Percentiles rank a stretch among this genome's conserved stretches.
phyloP scores from a whole-genome alignment of 352 stramenopile species.

The Saprolegnia parasitica region DNA sequence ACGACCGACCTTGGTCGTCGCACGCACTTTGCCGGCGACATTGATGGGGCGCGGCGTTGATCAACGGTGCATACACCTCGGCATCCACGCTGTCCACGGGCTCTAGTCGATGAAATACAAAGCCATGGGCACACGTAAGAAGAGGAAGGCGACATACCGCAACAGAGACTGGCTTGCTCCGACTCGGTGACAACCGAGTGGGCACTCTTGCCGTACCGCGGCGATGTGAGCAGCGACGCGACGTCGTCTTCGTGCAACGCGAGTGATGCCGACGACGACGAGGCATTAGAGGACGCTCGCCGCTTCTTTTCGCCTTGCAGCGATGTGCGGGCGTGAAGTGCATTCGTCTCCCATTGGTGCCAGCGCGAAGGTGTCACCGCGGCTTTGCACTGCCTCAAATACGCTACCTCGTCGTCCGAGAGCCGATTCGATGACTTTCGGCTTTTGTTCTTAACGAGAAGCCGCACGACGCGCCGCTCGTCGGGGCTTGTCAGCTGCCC shows the following conservation, averaged over 20 bases:
- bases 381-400: not conserved
- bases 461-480: not conserved
- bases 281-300: not conserved
- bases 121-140: not conserved
- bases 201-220: not conserved
- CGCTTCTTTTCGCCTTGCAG: slow-evolving; percentile 12
- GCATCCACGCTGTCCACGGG: slow-evolving; percentile 11
- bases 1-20: not conserved
- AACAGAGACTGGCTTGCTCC: not conserved
- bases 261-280: not conserved
- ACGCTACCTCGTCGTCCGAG: not conserved
- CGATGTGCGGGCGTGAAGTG: not conserved
- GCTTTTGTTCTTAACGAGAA: slow-evolving; percentile 23
- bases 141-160: not conserved
- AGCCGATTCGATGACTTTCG: slow-evolving; percentile 9
- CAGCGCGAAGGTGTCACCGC: not conserved
- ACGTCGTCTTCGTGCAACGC: not conserved
- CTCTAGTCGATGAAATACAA: not conserved
- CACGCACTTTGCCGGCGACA: not conserved
- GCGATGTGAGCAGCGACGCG: not conserved
- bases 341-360: slow-evolving; percentile 3
- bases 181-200: not conserved
- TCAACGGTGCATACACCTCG: not conserved
- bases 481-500: not conserved
- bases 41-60: not conserved